Base-by-base conservation (phyloP, 106 monocot genomes). In the Allium fistulosum region DNA sequence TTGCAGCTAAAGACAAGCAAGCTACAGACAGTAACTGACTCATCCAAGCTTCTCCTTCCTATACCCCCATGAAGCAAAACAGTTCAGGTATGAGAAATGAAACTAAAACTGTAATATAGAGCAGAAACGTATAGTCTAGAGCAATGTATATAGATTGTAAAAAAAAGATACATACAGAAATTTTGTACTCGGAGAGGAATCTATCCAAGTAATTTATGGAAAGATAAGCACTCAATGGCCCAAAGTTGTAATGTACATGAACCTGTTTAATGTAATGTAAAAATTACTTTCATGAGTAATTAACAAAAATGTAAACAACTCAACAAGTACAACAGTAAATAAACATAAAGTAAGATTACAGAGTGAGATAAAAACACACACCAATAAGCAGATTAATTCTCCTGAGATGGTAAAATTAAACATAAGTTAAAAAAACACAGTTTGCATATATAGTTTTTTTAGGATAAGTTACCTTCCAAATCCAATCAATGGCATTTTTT, bases 401-500 rank as follows among this genome's bases (percentile, higher is more conserved):
- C 62, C 14, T 14, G 2, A 61, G 47, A 62, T 62, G n/a, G 47
- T 46, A 17, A 46, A 11, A 37, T 62, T 62, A 46, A 62, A 26
- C 61, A 10, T 2, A 16, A 58, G 18, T 16, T 18, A 16, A 58
- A 16, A 22, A 15, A 58, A 58, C 26, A 15, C 9, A 61, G 1
- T 27, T 7, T 61, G 7, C 8, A 26, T 26, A 61, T 37, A 5
- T 37, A 4, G 2, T 37, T 37, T 37, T 1, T 37, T 37, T 37
- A 37, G 37, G 5, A 37, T 2, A 37, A 37, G 9, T 18, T 48
- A 92, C 97, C 92, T 92, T 92, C 66, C 68, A 66, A 70, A 92
- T 92, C 97, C 92, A 97, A 78, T 89, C 89, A 75, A 97, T 87
- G 84, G 97, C 89, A 63, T 92, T 86, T 57, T 71, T 84, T 49